Conservation (phyloP, 169 alveolate genomes). For the Cardiosporidium cionae region DNA sequence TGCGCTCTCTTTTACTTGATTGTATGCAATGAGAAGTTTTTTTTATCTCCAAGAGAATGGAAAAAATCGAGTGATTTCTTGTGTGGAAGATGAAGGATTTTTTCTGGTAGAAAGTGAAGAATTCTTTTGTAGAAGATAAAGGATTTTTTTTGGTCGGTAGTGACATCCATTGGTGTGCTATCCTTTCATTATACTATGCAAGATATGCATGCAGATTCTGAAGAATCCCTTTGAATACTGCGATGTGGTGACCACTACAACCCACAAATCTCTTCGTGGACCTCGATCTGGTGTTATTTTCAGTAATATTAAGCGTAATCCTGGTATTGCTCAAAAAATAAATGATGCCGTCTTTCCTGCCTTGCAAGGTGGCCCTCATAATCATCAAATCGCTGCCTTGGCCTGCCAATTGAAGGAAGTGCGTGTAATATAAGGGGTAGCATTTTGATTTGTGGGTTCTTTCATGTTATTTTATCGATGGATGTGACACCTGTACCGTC, state of each 20-base stretch:
- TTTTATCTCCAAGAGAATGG: no score
- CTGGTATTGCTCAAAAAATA: conserved; percentile 74
- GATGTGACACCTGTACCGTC: background rate
- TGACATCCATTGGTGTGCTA: no score
- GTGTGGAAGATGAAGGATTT: no score
- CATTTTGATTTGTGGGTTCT: background rate
- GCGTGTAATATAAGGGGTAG: background rate
- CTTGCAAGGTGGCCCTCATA: conserved; percentile 94
- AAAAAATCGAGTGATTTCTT: no score
- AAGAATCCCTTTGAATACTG: conserved; percentile 72
- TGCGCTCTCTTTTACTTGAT: no score
- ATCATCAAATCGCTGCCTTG: conserved; percentile 72
- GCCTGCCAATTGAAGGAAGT: conserved; percentile 73
- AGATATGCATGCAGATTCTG: no score
- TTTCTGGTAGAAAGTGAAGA: no score
- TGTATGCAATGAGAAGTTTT: no score
- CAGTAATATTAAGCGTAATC: conserved; percentile 64
- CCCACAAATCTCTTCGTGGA: conserved; percentile 70
- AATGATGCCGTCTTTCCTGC: conserved; percentile 93
- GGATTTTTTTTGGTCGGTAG: no score
- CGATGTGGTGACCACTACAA: conserved; percentile 94
- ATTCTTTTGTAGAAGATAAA: no score
- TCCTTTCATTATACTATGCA: no score
- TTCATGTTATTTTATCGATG: background rate
- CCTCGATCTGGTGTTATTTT: conserved; percentile 92